phyloP scores from a whole-genome alignment of 768 basidiomycete genomes.

The Tricholoma sp. region DNA sequence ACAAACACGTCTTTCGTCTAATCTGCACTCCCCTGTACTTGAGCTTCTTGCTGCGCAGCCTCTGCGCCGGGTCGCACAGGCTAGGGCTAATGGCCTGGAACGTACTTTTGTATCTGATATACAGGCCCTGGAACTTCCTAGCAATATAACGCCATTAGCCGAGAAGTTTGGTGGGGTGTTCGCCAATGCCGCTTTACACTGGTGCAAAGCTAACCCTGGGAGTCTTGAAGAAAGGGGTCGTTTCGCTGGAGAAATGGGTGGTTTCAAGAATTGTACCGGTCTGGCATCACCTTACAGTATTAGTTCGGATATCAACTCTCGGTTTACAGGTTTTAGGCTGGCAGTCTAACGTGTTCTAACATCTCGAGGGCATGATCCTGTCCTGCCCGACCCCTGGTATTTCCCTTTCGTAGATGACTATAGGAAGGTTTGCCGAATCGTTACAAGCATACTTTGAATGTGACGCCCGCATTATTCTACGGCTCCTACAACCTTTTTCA shows the following conservation, averaged over 20 bases:
- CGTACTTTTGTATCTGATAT: conserved; percentile 50
- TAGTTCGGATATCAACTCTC: conserved; percentile 4
- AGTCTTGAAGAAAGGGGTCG: conserved; percentile 70
- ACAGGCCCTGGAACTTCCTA: conserved; percentile 39
- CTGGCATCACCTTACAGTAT: conserved; percentile 1
- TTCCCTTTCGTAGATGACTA: conserved; percentile 74
- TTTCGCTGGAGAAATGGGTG: conserved; percentile 74
- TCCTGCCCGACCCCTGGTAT: conserved; percentile 72
- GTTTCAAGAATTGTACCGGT: conserved; percentile 70
- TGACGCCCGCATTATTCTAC: not conserved
- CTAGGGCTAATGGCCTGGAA: conserved; percentile 40
- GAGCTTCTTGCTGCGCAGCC: conserved; percentile 52
- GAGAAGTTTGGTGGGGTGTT: conserved; percentile 69
- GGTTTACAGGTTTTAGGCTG: conserved; percentile 46
- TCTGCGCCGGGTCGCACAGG: conserved; percentile 44
- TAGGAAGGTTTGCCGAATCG: conserved; percentile 34
- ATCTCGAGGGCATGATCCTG: conserved; percentile 52
- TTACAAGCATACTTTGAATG: not conserved
- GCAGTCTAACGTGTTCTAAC: conserved; percentile 51
- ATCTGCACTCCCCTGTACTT: conserved; percentile 53
- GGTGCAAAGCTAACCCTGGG: conserved; percentile 73
- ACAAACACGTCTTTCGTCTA: conserved; percentile 68
- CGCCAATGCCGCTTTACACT: conserved; percentile 77
- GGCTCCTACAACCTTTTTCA: conserved; percentile 67
- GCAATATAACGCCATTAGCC: conserved; percentile 22